Evolutionary conservation across 495 filamentous ascomycete genomes (phyloP).

Genomic region (Letharia lupina): DNA sequence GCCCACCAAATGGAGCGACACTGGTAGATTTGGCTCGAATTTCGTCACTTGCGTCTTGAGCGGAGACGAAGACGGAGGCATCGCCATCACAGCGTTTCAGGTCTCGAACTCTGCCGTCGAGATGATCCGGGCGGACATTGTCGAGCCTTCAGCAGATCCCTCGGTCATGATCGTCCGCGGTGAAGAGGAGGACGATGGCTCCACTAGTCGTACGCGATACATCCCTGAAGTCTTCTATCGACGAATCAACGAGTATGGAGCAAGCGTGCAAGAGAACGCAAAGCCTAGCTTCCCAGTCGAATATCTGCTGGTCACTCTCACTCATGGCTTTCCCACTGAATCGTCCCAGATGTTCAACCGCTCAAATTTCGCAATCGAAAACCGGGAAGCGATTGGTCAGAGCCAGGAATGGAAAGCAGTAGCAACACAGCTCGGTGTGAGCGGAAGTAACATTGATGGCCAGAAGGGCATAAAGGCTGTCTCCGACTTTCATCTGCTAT

Average conservation of each 20-base stretch:
- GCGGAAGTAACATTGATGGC: constrained; percentile 42
- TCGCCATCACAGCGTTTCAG: constrained; percentile 85
- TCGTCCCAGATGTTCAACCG: constrained; percentile 64
- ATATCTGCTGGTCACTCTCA: constrained; percentile 90
- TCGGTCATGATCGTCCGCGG: constrained; percentile 88
- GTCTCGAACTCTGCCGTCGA: constrained; percentile 91
- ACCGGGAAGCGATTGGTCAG: constrained; percentile 75
- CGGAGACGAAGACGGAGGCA: constrained; percentile 82
- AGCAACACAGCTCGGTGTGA: constrained; percentile 51
- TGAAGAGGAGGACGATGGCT: constrained; percentile 75
- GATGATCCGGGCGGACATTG: constrained; percentile 91
- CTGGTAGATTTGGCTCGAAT: constrained; percentile 86
- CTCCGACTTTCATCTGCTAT: constrained; percentile 89
- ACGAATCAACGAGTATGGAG: constrained; percentile 91
- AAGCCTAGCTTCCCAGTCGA: constrained; percentile 95
- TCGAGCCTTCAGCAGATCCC: constrained; percentile 91
- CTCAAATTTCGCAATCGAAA: constrained; percentile 76
- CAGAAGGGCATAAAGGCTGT: constrained; percentile 57
- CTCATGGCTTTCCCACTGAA: constrained; percentile 86
- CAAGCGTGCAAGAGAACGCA: constrained; percentile 92
- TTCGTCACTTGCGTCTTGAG: constrained; percentile 95
- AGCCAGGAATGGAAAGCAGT: constrained; percentile 64
- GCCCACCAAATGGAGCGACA: constrained; percentile 93
- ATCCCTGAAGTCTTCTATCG: constrained; percentile 98
- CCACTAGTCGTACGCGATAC: constrained; percentile 66